Conservation (phyloP, 176 grass and related monocot genomes). For the Rhynchospora breviuscula region DNA sequence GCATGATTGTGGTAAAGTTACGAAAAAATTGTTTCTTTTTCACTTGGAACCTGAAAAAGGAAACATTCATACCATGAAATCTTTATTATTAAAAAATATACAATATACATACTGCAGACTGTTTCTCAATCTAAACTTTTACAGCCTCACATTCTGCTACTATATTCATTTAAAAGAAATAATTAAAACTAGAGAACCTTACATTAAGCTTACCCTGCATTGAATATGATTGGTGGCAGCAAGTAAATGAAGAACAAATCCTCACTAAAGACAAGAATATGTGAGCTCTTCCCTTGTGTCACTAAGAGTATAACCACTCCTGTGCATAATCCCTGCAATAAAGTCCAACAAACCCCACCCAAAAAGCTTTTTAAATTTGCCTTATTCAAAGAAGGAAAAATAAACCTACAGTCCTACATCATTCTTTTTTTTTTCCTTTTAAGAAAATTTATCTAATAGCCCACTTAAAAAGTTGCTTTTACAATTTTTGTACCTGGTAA, state of each 20-base stretch:
- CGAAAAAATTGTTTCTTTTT: slow-evolving; percentile 98
- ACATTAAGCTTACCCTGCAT: slow-evolving; percentile 71
- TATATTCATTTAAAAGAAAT: background rate
- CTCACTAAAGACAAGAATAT: slow-evolving; percentile 79
- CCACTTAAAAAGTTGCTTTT: background rate
- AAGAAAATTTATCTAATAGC: background rate
- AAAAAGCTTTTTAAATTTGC: background rate
- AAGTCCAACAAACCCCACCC: background rate
- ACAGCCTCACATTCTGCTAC: background rate
- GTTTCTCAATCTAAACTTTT: background rate
- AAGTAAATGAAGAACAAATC: slow-evolving; percentile 90
- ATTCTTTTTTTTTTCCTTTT: background rate
- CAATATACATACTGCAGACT: background rate
- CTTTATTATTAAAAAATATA: background rate
- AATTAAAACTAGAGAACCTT: slow-evolving; percentile 8
- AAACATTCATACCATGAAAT: background rate
- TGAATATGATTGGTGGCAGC: slow-evolving; percentile 96
- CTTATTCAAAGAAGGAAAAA: background rate
- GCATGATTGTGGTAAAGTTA: slow-evolving; percentile 81
- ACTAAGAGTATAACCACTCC: slow-evolving; percentile 60
- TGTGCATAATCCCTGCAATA: slow-evolving; percentile 61
- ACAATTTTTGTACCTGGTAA: background rate
- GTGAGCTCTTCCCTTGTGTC: slow-evolving; percentile 49
- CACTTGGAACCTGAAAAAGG: slow-evolving; percentile 78
- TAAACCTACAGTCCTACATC: background rate